Conservation (phyloP, 2,329 filamentous ascomycete species). For the Colletotrichum destructivum region DNA sequence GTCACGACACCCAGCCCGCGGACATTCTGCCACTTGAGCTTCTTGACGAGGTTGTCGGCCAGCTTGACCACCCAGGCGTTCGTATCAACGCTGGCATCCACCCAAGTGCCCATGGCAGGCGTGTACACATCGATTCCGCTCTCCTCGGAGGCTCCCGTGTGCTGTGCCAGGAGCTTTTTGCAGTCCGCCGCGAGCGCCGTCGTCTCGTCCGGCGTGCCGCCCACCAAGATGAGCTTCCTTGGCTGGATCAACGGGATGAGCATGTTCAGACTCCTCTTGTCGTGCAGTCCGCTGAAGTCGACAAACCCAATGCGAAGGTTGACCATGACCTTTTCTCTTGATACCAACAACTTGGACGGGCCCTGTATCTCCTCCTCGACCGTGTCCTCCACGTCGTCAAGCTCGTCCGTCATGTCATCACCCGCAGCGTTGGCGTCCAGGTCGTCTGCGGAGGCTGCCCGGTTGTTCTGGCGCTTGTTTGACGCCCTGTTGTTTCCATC, state of each 20-base stretch:
- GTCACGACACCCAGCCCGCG: constrained; percentile 92
- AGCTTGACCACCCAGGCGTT: constrained; percentile 97
- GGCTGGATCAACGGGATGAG: constrained; percentile 94
- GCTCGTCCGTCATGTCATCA: constrained; percentile 64
- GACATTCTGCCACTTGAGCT: constrained; percentile 95
- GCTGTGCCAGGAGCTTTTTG: constrained; percentile 73
- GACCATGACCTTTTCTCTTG: constrained; percentile 74
- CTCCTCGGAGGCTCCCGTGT: constrained; percentile 61
- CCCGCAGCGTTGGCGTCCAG: constrained; percentile 53
- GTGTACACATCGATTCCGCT: constrained; percentile 82
- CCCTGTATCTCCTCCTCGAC: constrained; percentile 65
- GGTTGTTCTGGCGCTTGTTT: constrained; percentile 73
- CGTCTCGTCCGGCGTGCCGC: constrained; percentile 85
- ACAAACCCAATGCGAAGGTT: constrained; percentile 87
- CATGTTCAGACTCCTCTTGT: constrained; percentile 94
- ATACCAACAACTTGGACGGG: constrained; percentile 82
- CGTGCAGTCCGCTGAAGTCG: constrained; percentile 93
- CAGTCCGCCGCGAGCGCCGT: constrained; percentile 84
- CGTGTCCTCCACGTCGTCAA: constrained; percentile 72
- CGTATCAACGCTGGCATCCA: constrained; percentile 96
- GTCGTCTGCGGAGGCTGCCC: constrained; percentile 61
- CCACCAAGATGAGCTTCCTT: constrained; percentile 93
- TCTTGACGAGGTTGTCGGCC: constrained; percentile 86
- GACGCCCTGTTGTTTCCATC: constrained; percentile 65
- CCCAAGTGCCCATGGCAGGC: constrained; percentile 78